Evolutionary conservation across 345 rosid species (phyloP).

Genomic region (Moricandia moricandioides): DNA sequence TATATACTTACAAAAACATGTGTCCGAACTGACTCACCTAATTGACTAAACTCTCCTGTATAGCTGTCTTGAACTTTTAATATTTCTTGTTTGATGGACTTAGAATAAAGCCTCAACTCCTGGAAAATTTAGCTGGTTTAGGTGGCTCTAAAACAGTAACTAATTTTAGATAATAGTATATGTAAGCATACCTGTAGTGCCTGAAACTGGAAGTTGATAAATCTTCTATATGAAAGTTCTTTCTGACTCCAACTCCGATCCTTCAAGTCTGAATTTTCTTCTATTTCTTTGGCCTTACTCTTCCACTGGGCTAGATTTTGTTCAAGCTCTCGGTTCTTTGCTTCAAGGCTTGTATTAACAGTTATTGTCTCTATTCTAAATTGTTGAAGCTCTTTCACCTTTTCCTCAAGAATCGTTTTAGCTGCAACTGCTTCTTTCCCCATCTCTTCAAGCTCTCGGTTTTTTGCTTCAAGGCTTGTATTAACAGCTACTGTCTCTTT

Average conservation of each 20-base stretch:
- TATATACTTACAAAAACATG: neutral
- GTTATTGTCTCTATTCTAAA: slow-evolving; percentile 48
- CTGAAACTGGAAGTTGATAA: slow-evolving; percentile 48
- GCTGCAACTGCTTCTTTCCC: slow-evolving; percentile 48
- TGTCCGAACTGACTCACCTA: slow-evolving; percentile 47
- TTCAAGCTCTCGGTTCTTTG: slow-evolving; percentile 52
- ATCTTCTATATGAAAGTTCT: slow-evolving; percentile 41
- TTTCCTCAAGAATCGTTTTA: slow-evolving; percentile 38
- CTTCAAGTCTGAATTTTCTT: slow-evolving; percentile 46
- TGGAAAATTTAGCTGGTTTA: slow-evolving; percentile 35
- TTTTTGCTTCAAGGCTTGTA: slow-evolving; percentile 38
- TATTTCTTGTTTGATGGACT: slow-evolving; percentile 65
- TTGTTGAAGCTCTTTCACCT: slow-evolving; percentile 48
- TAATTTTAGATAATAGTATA: slow-evolving; percentile 33
- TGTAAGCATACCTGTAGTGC: slow-evolving; percentile 54
- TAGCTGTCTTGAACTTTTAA: slow-evolving; percentile 41
- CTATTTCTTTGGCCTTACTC: slow-evolving; percentile 46
- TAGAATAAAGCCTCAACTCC: slow-evolving; percentile 57
- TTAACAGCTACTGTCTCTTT: slow-evolving; percentile 42
- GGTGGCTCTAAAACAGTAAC: slow-evolving; percentile 3
- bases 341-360: slow-evolving; percentile 41
- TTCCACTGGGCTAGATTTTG: slow-evolving; percentile 44
- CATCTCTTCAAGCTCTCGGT: slow-evolving; percentile 51
- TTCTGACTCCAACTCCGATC: slow-evolving; percentile 54
- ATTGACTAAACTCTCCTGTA: slow-evolving; percentile 45